Conservation (phyloP, 192 early-diverging fungal species). For the Linnemannia zychae region DNA sequence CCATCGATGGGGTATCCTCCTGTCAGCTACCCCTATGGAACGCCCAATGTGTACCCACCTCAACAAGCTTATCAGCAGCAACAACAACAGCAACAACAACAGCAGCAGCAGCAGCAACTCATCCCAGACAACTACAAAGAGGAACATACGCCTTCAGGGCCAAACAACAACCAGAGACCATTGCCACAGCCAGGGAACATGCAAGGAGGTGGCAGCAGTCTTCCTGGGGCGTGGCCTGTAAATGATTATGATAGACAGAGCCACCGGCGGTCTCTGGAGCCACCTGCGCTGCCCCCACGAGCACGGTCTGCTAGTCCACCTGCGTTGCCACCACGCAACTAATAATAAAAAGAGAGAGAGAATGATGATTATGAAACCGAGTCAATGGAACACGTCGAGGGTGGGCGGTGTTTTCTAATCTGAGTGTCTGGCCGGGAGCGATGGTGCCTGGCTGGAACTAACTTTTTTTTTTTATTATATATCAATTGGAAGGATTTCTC, state of each 20-base stretch:
- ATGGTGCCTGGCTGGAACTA: neutral
- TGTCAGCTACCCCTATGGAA: slow-evolving; percentile 20
- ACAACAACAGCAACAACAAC: neutral
- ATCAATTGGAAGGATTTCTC: too few species aligned
- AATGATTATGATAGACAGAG: neutral
- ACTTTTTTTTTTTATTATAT: too few species aligned
- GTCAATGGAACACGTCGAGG: slow-evolving; percentile 12
- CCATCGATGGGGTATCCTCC: slow-evolving; percentile 19
- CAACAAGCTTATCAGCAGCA: neutral
- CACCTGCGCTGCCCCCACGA: neutral
- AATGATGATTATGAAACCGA: neutral
- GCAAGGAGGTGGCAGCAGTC: neutral
- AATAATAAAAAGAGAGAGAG: neutral
- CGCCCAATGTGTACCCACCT: slow-evolving; percentile 35
- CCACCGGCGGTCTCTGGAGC: neutral
- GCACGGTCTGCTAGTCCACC: slow-evolving; percentile 17
- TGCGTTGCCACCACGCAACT: slow-evolving; percentile 20
- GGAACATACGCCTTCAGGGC: neutral
- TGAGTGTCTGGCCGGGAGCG: neutral
- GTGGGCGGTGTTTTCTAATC: neutral
- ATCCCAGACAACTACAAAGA: neutral
- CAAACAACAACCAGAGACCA: neutral
- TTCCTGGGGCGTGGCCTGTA: slow-evolving; percentile 2
- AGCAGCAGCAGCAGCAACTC: neutral
- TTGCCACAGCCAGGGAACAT: neutral